A percentile compares a stretch with the other conserved stretches of the same genome.
Conservation (phyloP, 495 filamentous ascomycete species). For the Talaromyces proteolyticus region DNA sequence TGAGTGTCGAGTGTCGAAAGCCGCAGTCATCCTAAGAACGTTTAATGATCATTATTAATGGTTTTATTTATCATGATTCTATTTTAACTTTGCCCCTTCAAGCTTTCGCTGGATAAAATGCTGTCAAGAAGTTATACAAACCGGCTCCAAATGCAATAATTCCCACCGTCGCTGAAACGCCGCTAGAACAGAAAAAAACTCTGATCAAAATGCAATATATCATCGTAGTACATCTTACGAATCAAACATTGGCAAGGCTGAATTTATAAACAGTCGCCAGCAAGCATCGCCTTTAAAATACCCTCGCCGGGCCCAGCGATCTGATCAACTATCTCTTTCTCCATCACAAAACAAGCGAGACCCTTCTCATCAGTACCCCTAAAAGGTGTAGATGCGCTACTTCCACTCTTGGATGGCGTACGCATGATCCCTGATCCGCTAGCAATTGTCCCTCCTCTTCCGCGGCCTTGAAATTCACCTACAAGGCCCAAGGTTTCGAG, state of each 20-base stretch:
- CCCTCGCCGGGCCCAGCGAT: conserved; percentile 61
- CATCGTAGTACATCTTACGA: too few relatives aligned
- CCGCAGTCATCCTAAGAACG: too few relatives aligned
- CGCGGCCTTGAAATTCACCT: conserved; percentile 65
- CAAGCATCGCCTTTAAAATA: conserved; percentile 41
- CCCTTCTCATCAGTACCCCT: conserved; percentile 54
- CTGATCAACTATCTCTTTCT: conserved; percentile 66
- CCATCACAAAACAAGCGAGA: conserved; percentile 70
- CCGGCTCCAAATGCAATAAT: too few relatives aligned
- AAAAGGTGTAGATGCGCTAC: conserved; percentile 32
- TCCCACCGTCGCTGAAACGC: not conserved
- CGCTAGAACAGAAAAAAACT: not conserved
- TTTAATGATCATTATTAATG: too few relatives aligned
- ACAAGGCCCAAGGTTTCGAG: conserved; percentile 80
- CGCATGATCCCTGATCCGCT: conserved; percentile 38
- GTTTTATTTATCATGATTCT: too few relatives aligned
- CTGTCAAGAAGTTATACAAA: not conserved
- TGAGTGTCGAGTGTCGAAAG: too few relatives aligned
- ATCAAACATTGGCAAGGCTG: too few relatives aligned
- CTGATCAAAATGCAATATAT: not conserved
- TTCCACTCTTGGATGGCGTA: conserved; percentile 53
- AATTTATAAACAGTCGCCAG: conserved; percentile 19
- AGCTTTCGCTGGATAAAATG: too few relatives aligned
- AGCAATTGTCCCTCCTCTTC: conserved; percentile 55
- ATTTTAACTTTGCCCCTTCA: too few relatives aligned